Base-by-base conservation (phyloP, 2,329 filamentous ascomycete species). In the Colletotrichum chlorophyti region DNA sequence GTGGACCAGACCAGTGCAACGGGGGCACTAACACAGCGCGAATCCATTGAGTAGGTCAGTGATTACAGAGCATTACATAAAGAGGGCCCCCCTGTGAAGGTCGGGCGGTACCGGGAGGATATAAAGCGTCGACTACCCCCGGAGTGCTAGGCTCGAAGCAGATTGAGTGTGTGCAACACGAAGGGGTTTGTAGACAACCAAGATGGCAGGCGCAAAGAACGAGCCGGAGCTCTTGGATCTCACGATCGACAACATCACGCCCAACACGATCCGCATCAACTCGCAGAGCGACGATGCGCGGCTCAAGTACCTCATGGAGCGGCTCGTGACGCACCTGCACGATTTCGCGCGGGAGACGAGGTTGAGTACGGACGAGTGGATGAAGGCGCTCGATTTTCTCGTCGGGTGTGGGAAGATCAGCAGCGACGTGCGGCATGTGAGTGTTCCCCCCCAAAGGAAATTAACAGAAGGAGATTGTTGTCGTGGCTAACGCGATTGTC, bases 301-400 rank as follows among this genome's bases (percentile, higher is more conserved):
- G 12, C 72, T 90, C 52, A 87, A 83, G 64, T 92, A 89, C 67
- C 72, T 93, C 19, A 78, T 93, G 53, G 86, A 91, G 64, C 77
- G 87, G 6, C 79, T 91, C 1, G 87, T 92, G 24, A 83, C 83
- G 2, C 90, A 93, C 71, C 74, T 93, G 0, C 90, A 93, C 72
- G 88, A 91, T 70, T 91, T 92, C 69, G 88, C 88, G 1, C 80
- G 90, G 29, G 90, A 93, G 70, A 92, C 89, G 1, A 76, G 90
- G 38, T 79, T 93, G 24, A 89, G 84, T 64, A 89, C 86, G 5
- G 74, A 83, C 3, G 90, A 93, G 75, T 93, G 90, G 90, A 88
- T 88, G 83, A 75, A 81, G 0, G 88, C 85, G 0, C 78, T 93
- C 47, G 73, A 84, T 21, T 93, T 92, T 74, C 74, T 93, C 14